Percentiles rank a stretch among this genome's conserved stretches.
phyloP scores from a whole-genome alignment of 2,329 filamentous ascomycete genomes.

The Dothideomycetidae sp. region DNA sequence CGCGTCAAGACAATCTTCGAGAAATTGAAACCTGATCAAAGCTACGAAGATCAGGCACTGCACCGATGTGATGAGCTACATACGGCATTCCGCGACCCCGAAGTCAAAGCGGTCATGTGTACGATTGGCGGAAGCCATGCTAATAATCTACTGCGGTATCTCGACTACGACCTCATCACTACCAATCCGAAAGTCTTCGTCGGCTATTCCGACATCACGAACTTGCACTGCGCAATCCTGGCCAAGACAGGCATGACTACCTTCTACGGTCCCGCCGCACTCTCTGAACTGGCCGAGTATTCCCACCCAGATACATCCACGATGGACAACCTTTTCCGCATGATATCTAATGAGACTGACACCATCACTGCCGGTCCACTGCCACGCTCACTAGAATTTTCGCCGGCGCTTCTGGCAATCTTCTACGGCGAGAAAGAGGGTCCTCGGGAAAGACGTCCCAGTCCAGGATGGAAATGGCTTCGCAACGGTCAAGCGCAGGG shows the following conservation, averaged over 20 bases:
- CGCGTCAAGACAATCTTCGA: constrained; percentile 13
- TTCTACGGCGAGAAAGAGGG: no score
- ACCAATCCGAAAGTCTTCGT: constrained; percentile 21
- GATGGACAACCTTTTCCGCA: constrained; percentile 12
- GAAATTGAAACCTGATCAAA: constrained; percentile 1
- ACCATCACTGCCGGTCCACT: no score
- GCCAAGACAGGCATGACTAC: constrained; percentile 14
- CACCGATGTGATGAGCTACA: constrained; percentile 15
- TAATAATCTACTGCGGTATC: constrained; percentile 18
- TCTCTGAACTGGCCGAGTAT: constrained; percentile 17
- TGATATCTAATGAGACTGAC: no score
- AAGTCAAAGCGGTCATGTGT: constrained; percentile 18
- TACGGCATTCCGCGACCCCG: constrained; percentile 15
- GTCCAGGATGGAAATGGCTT: constrained; percentile 12
- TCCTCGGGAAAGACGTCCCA: no score
- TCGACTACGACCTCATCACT: constrained; percentile 20
- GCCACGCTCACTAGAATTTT: no score
- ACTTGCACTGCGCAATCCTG: constrained; percentile 18
- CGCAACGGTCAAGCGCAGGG: constrained; percentile 9
- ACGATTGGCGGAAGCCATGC: constrained; percentile 17
- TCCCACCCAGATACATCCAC: constrained; percentile 14
- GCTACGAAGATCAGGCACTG: constrained; percentile 8
- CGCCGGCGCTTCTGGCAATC: no score
- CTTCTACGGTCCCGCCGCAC: constrained; percentile 20
- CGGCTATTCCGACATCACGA: constrained; percentile 21